Percentiles rank a stretch among this genome's conserved stretches.
These are phyloP conservation scores for Cornus controversa DNA, from an alignment of 148 eudicot genomes.

Conservation along the genomic window DNA sequence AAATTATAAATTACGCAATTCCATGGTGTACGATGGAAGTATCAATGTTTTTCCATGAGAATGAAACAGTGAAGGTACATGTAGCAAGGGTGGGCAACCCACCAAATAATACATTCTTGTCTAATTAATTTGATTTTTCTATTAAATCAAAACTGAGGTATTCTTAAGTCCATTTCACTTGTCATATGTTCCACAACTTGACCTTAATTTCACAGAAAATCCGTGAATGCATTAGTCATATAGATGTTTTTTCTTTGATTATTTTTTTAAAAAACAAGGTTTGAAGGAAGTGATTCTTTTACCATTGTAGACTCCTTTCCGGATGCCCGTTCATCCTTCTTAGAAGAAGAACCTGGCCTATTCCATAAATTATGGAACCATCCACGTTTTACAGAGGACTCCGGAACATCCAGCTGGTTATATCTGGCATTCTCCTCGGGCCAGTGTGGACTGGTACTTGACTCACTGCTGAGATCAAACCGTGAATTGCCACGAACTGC, in stretches of 20 bases:
- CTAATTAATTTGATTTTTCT: neutral
- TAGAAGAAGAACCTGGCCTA: slow-evolving; percentile 23
- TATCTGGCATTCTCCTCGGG: slow-evolving; percentile 30
- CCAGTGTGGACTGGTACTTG: slow-evolving; percentile 36
- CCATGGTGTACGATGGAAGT: too few relatives aligned
- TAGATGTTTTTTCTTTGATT: neutral
- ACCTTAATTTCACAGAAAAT: slow-evolving; percentile 4
- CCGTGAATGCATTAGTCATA: neutral
- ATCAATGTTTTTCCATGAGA: too few relatives aligned
- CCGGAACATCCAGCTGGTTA: slow-evolving; percentile 31
- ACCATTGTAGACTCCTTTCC: slow-evolving; percentile 34
- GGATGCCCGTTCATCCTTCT: slow-evolving; percentile 31
- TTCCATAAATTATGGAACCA: slow-evolving; percentile 47
- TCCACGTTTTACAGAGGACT: slow-evolving; percentile 29
- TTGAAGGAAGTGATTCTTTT: slow-evolving; percentile 6
- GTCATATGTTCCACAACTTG: neutral
- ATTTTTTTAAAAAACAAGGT: neutral
- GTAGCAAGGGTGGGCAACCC: neutral
- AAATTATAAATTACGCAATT: neutral
- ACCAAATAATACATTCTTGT: neutral
- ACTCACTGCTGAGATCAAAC: slow-evolving; percentile 40
- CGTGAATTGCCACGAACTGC: slow-evolving; percentile 43
- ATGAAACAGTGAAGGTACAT: too few relatives aligned
- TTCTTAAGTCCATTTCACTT: neutral
- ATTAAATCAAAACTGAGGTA: neutral